phyloP scores from a whole-genome alignment of 495 filamentous ascomycete species.

The Acidomyces sp. region DNA sequence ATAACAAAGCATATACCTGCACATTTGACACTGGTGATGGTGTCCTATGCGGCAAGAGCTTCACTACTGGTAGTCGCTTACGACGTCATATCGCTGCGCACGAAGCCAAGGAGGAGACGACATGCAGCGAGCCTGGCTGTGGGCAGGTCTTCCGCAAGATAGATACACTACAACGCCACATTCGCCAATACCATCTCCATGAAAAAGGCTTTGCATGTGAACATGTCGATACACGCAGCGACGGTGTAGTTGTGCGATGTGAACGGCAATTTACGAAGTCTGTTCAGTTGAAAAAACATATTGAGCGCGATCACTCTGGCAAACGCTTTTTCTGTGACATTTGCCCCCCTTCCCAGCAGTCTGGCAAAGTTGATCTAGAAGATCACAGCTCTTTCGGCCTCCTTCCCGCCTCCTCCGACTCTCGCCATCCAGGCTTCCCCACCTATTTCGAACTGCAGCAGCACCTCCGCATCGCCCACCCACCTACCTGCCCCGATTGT shows the following conservation, averaged over 20 bases:
- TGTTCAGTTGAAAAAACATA: conserved; percentile 55
- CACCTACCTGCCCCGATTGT: conserved; percentile 63
- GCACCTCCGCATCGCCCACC: conserved; percentile 59
- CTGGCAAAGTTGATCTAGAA: background rate
- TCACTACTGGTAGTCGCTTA: conserved; percentile 62
- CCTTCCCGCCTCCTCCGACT: background rate
- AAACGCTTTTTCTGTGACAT: conserved; percentile 59
- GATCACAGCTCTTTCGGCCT: background rate
- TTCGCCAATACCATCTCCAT: conserved; percentile 58
- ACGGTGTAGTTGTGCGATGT: conserved; percentile 3
- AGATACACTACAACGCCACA: conserved; percentile 71
- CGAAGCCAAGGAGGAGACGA: conserved; percentile 22
- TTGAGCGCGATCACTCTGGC: conserved; percentile 53
- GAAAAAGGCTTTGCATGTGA: conserved; percentile 46
- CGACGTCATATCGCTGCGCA: conserved; percentile 34
- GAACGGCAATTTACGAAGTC: conserved; percentile 48
- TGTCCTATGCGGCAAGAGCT: conserved; percentile 63
- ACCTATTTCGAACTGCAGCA: conserved; percentile 55
- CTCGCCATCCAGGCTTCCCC: no score
- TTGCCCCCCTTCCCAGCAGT: conserved; percentile 36
- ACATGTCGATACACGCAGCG: conserved; percentile 26
- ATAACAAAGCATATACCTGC: conserved; percentile 59
- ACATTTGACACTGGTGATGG: conserved; percentile 26
- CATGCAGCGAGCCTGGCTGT: conserved; percentile 63
- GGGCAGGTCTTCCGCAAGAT: conserved; percentile 74